Percentiles rank a stretch among this genome's conserved stretches.
Conservation (phyloP, 2,329 filamentous ascomycete genomes). For the Aspergillus luchuensis region DNA sequence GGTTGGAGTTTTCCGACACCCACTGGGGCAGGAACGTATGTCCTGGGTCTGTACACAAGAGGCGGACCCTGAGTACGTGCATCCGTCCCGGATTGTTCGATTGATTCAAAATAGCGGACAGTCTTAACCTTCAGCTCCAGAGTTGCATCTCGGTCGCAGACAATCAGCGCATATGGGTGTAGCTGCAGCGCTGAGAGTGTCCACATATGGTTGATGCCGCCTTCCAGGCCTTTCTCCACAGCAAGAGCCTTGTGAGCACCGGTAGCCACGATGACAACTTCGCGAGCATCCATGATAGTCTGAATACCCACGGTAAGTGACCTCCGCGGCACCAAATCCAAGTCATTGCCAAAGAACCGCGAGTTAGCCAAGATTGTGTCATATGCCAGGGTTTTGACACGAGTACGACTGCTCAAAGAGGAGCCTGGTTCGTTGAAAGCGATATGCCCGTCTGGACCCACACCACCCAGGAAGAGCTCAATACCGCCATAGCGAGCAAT, state of each 20-base stretch:
- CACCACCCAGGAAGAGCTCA: conserved; percentile 81
- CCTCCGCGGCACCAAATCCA: conserved; percentile 74
- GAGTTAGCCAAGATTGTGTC: conserved; percentile 86
- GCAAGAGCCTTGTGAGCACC: conserved; percentile 80
- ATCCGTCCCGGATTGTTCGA: conserved; percentile 63
- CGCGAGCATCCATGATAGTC: conserved; percentile 77
- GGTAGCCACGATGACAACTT: conserved; percentile 80
- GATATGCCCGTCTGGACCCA: conserved; percentile 84
- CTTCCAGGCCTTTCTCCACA: conserved; percentile 77
- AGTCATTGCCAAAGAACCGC: conserved; percentile 76
- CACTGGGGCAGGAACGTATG: conserved; percentile 37
- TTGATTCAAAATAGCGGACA: conserved; percentile 72
- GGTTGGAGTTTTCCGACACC: conserved; percentile 25
- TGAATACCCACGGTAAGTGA: conserved; percentile 82
- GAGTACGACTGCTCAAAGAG: conserved; percentile 72
- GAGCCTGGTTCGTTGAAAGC: conserved; percentile 90
- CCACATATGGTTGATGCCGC: conserved; percentile 88
- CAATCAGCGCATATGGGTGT: conserved; percentile 78
- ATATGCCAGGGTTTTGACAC: conserved; percentile 84
- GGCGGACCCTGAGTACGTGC: conserved; percentile 47
- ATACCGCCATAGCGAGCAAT: conserved; percentile 76
- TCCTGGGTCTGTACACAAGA: conserved; percentile 43
- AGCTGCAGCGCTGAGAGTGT: conserved; percentile 79
- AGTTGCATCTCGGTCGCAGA: conserved; percentile 79
- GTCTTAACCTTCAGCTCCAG: conserved; percentile 74